Conservation (phyloP, 352 stramenopile species). For the Phytopythium kandeliae region DNA sequence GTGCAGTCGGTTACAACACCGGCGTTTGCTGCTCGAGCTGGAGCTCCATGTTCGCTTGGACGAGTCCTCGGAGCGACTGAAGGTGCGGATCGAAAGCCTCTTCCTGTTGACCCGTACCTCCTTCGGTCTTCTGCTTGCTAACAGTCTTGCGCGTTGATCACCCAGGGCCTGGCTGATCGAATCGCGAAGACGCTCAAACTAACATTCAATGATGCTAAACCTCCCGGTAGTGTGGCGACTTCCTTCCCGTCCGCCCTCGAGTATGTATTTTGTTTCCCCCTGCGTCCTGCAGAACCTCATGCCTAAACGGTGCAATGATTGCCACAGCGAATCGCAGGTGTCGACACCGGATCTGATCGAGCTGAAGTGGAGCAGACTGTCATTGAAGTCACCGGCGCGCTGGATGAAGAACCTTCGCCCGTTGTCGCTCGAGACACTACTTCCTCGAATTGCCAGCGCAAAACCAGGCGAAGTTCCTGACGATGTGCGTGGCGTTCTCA, state of each 20-base stretch:
- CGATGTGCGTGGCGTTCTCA: slow-evolving; percentile 14
- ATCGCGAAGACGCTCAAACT: neutral
- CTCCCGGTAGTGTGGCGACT: neutral
- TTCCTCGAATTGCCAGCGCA: slow-evolving; percentile 8
- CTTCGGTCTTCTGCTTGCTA: neutral
- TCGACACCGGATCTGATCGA: slow-evolving; percentile 16
- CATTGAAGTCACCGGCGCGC: neutral
- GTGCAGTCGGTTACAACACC: slow-evolving; percentile 22
- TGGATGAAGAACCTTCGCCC: slow-evolving; percentile 13
- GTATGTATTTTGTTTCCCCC: neutral
- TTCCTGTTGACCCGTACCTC: slow-evolving; percentile 6
- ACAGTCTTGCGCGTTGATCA: neutral
- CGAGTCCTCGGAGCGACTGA: slow-evolving; percentile 8
- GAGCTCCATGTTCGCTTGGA: slow-evolving; percentile 29
- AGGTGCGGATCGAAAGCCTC: slow-evolving; percentile 13
- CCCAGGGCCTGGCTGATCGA: neutral
- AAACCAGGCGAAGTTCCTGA: slow-evolving; percentile 2
- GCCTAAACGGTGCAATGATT: neutral
- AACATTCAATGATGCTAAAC: neutral
- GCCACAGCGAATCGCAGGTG: slow-evolving; percentile 10
- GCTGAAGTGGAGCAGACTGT: slow-evolving; percentile 6
- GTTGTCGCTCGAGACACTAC: slow-evolving; percentile 19
- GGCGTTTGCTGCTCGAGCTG: slow-evolving; percentile 30
- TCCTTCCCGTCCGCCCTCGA: neutral
- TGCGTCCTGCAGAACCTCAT: too few relatives aligned